Conservation (phyloP, 805 yeast species). For the Kluyveromyces aestuarii region DNA sequence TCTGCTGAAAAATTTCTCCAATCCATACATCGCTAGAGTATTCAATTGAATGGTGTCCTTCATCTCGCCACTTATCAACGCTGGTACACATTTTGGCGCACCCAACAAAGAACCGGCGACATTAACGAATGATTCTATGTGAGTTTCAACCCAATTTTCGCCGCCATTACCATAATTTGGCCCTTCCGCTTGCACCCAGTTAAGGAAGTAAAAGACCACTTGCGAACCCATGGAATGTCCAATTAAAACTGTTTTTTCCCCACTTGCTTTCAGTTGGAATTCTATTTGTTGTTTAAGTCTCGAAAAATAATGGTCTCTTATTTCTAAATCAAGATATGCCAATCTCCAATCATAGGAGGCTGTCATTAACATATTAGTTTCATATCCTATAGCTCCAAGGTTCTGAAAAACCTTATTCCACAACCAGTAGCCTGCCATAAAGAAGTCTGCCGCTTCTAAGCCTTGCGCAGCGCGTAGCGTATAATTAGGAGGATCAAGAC, state of each 20-base stretch:
- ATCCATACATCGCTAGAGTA: slow-evolving; percentile 84
- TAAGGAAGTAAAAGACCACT: slow-evolving; percentile 75
- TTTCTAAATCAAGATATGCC: slow-evolving; percentile 79
- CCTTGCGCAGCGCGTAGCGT: slow-evolving; percentile 89
- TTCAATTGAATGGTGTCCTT: slow-evolving; percentile 93
- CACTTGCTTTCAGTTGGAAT: slow-evolving; percentile 38
- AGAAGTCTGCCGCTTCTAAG: slow-evolving; percentile 93
- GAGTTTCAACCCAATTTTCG: slow-evolving; percentile 71
- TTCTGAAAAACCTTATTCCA: slow-evolving; percentile 96
- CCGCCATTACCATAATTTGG: slow-evolving; percentile 87
- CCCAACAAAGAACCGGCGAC: slow-evolving; percentile 88
- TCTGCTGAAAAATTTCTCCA: slow-evolving; percentile 88
- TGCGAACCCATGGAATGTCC: slow-evolving; percentile 99
- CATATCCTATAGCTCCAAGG: slow-evolving; percentile 88
- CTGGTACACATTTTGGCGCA: slow-evolving; percentile 89
- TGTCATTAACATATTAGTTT: slow-evolving; percentile 78
- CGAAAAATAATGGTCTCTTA: slow-evolving; percentile 77
- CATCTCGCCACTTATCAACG: slow-evolving; percentile 95
- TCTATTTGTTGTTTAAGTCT: slow-evolving; percentile 71
- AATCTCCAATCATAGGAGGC: slow-evolving; percentile 97
- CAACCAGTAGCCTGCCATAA: slow-evolving; percentile 96
- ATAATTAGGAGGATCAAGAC: slow-evolving; percentile 81
- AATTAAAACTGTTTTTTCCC: slow-evolving; percentile 62
- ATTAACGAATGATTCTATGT: slow-evolving; percentile 74
- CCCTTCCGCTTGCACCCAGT: slow-evolving; percentile 95